A percentile compares a stretch with the other conserved stretches of the same genome.
Conservation (phyloP, 129 eudicot genomes). For the Centaurea solstitialis region DNA sequence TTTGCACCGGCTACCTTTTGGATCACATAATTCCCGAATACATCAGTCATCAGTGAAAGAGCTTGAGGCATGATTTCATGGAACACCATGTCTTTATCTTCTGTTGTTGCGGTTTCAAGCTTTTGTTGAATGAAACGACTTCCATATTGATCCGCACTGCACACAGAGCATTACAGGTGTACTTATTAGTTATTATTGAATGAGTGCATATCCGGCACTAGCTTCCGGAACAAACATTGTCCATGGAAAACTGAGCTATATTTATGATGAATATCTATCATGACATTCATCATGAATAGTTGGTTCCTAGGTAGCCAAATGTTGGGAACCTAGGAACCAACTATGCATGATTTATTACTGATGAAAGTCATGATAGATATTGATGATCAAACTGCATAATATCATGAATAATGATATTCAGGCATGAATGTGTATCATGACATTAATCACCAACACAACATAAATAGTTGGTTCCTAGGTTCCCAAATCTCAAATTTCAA, state of each 20-base stretch:
- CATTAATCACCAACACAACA: no score
- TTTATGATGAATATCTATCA: no score
- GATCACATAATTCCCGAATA: constrained; percentile 93
- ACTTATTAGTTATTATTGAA: not conserved
- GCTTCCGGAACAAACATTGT: not conserved
- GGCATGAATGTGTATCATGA: no score
- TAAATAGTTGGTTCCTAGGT: no score
- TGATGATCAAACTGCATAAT: no score
- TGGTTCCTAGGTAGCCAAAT: no score
- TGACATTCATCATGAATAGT: no score
- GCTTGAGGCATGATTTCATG: constrained; percentile 93
- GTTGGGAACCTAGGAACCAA: no score
- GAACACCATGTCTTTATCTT: constrained; percentile 94
- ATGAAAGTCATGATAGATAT: no score
- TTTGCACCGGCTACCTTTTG: constrained; percentile 62
- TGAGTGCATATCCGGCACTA: not conserved
- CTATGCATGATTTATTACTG: no score
- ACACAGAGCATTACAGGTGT: constrained; percentile 8
- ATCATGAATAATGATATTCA: no score
- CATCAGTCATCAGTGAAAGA: constrained; percentile 88
- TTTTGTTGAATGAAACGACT: constrained; percentile 98
- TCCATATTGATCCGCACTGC: constrained; percentile 96
- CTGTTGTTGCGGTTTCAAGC: constrained; percentile 87
- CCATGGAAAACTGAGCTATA: not conserved
- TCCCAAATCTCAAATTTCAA: not conserved